Conservation (phyloP, 176 grass and related monocot species). For the Ananas comosus region DNA sequence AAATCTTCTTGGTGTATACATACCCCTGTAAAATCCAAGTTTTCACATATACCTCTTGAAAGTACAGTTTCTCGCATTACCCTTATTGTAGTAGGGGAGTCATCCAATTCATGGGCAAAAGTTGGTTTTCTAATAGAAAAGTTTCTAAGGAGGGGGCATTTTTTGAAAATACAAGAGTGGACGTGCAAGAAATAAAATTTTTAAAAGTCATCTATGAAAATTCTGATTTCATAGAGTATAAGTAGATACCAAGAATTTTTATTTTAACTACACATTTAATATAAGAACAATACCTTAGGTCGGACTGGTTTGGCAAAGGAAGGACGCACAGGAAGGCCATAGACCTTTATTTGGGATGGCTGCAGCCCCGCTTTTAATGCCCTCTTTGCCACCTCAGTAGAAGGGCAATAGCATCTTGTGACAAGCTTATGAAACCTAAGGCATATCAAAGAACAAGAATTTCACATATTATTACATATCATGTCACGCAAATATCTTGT, state of each 20-base stretch:
- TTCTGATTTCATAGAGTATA: background rate
- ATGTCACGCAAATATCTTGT: background rate
- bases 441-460: slow-evolving; percentile 37
- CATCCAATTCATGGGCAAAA: background rate
- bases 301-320: slow-evolving; percentile 87
- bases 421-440: slow-evolving; percentile 99
- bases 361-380: slow-evolving; percentile 87
- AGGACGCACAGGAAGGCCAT: slow-evolving; percentile 96
- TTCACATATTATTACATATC: slow-evolving; percentile 16
- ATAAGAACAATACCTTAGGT: slow-evolving; percentile 48
- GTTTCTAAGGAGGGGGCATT: too few species aligned
- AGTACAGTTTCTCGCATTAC: background rate
- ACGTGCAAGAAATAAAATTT: too few species aligned
- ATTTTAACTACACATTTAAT: background rate
- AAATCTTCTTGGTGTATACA: too few species aligned
- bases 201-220: background rate
- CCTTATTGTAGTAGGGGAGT: too few species aligned
- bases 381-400: slow-evolving; percentile 82
- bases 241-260: too few species aligned
- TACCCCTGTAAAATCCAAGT: too few species aligned
- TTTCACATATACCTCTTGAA: too few species aligned
- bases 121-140: background rate
- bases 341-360: slow-evolving; percentile 85
- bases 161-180: too few species aligned
- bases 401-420: slow-evolving; percentile 98